Evolutionary conservation across 495 filamentous ascomycete species (phyloP).

Genomic region (Hypoxylon lienhwacheense): DNA sequence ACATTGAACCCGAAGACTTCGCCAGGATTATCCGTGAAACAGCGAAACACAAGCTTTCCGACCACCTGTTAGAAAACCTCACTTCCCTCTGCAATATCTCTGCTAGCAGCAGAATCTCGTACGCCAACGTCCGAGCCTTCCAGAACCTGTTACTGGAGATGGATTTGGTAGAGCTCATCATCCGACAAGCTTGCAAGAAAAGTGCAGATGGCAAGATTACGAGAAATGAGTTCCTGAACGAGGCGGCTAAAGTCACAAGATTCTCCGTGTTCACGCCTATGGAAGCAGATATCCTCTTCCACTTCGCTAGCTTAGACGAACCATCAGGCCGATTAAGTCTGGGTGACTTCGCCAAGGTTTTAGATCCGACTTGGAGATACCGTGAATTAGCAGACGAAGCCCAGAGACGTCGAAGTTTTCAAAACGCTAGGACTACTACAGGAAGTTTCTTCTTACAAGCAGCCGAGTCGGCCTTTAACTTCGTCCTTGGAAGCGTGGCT

Average conservation of each 20-base stretch:
- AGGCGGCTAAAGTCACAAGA: slow-evolving; percentile 83
- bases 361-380: slow-evolving; percentile 86
- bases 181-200: slow-evolving; percentile 81
- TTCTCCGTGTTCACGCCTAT: slow-evolving; percentile 96
- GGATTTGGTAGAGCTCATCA: slow-evolving; percentile 92
- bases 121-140: slow-evolving; percentile 95
- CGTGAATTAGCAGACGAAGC: slow-evolving; percentile 49
- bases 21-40: slow-evolving; percentile 94
- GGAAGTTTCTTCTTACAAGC: slow-evolving; percentile 58
- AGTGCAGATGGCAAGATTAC: slow-evolving; percentile 91
- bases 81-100: slow-evolving; percentile 95
- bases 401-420: slow-evolving; percentile 42
- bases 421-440: slow-evolving; percentile 47
- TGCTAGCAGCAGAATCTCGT: slow-evolving; percentile 87
- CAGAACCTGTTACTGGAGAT: slow-evolving; percentile 96
- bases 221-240: slow-evolving; percentile 89
- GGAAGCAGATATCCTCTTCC: slow-evolving; percentile 98
- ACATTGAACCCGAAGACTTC: slow-evolving; percentile 94
- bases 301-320: slow-evolving; percentile 91
- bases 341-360: slow-evolving; percentile 87
- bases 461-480: slow-evolving; percentile 84
- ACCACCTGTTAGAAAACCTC: slow-evolving; percentile 92
- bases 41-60: slow-evolving; percentile 93
- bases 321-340: slow-evolving; percentile 81
- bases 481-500: slow-evolving; percentile 81